Conservation (phyloP, 768 basidiomycete species). For the Kwoniella sp. region DNA sequence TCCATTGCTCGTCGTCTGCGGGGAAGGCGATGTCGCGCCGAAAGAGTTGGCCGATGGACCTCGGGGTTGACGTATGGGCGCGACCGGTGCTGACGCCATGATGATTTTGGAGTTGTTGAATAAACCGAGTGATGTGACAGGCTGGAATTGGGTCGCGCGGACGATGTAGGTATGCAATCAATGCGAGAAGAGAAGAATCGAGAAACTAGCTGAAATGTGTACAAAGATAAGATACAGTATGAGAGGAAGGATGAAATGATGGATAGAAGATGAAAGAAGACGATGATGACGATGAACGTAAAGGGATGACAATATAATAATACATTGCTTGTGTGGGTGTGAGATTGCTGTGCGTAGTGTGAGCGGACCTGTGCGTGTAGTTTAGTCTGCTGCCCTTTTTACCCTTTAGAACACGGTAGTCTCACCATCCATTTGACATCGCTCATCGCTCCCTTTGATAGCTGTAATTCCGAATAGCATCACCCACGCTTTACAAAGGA, state of each 20-base stretch:
- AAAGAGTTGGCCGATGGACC: constrained; percentile 45
- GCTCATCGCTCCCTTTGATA: too few species aligned
- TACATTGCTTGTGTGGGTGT: constrained; percentile 88
- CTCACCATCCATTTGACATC: background rate
- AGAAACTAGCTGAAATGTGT: background rate
- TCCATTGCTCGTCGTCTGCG: constrained; percentile 13
- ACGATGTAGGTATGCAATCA: background rate
- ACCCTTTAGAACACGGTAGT: too few species aligned
- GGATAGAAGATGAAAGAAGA: background rate
- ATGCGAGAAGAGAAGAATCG: background rate
- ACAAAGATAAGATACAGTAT: background rate
- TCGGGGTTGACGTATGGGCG: constrained; percentile 45
- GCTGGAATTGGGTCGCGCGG: too few species aligned
- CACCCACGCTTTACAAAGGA: too few species aligned
- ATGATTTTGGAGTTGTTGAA: background rate
- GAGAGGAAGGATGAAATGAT: background rate
- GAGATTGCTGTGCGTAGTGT: constrained; percentile 84
- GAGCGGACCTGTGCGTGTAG: constrained; percentile 67
- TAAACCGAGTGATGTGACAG: background rate
- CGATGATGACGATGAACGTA: constrained; percentile 36
- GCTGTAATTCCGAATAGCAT: too few species aligned
- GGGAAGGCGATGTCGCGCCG: constrained; percentile 19
- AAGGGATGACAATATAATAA: constrained; percentile 99
- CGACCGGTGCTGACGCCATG: constrained; percentile 25
- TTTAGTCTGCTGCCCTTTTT: too few species aligned